Evolutionary conservation across 345 rosid species (phyloP), one percentile per base, ranked within the genome.

Genomic region (Eucalyptus dawsonii): DNA sequence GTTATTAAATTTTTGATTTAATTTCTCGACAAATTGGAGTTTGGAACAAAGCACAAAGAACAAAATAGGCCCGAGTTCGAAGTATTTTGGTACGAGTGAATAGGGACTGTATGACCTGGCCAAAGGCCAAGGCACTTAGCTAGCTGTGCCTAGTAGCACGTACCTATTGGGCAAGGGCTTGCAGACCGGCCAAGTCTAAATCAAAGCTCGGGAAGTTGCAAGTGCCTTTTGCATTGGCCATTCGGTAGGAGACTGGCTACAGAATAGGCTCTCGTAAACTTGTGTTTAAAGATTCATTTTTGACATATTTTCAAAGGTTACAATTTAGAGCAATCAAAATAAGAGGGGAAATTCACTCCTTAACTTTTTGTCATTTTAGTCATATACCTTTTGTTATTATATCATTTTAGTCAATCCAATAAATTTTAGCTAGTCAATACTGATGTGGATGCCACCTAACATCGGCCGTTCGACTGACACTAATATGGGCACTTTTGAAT

Each of bases 401-500:
- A 58, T 58, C n/a, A 11, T 10, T 58, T 58, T 0, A 58, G 0
- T 10, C 3, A 25, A 53, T 53, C 24, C 2, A 53, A 19, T 53
- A 2, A 24, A 58, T 25, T 58, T 58, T 53, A 53, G 58, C 24
- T 53, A 8, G 56, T 19, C 1, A 9, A 19, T 53, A 2, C 5
- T 8, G 5, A 53, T 19, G 58, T 53, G 58, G 58, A 53, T 1
- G 24, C 58, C 58, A 53, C 8, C 4, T 0, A 4, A 53, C 58
- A 53, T 22, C 0, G 5, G 25, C 25, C 0, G 2, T 53, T 8
- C 5, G 1, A 1, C 0, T 19, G 0, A 53, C 10, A 53, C 24
- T 19, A 1, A 53, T 53, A 53, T 53, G 10, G 58, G 2, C 24
- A 53, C 9, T 53, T 53, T 53, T 53, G 58, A 53, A 53, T 53